Conservation (phyloP, 2,329 filamentous ascomycete genomes). For the Mycosphaerelloides madeirae region DNA sequence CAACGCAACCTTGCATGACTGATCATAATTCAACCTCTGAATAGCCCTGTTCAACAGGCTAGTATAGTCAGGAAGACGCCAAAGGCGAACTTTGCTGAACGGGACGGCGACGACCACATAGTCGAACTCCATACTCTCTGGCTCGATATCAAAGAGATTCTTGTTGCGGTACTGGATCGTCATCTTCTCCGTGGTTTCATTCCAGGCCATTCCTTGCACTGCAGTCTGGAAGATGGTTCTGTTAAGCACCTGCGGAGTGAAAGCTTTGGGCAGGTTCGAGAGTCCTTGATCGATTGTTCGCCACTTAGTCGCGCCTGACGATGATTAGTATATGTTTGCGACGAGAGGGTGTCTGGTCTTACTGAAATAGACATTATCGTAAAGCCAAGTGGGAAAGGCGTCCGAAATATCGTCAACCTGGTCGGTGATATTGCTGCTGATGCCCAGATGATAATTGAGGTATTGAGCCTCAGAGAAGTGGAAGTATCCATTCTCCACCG, state of each 20-base stretch:
- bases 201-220: conserved; percentile 54
- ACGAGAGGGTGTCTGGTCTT: no score
- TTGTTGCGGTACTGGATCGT: conserved; percentile 54
- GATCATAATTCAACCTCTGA: conserved; percentile 46
- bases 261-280: conserved; percentile 57
- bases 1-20: conserved; percentile 56
- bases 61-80: conserved; percentile 54
- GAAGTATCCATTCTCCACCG: conserved; percentile 53
- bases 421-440: conserved; percentile 53
- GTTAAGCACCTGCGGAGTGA: conserved; percentile 57
- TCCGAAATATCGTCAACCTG: conserved; percentile 43
- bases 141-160: conserved; percentile 39
- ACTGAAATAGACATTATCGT: conserved; percentile 58
- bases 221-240: conserved; percentile 54
- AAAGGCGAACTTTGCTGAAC: conserved; percentile 60
- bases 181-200: conserved; percentile 49
- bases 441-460: conserved; percentile 55
- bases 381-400: conserved; percentile 49
- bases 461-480: conserved; percentile 63
- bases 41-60: conserved; percentile 49
- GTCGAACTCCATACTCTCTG: conserved; percentile 54
- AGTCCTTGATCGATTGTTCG: conserved; percentile 61
- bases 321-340: no score
- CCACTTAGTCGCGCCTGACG: conserved; percentile 56
- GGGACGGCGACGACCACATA: conserved; percentile 63